Percentiles rank a stretch among this genome's conserved stretches.
Conservation (phyloP, 805 yeast species). For the Hanseniaspora pseudoguilliermondii region DNA sequence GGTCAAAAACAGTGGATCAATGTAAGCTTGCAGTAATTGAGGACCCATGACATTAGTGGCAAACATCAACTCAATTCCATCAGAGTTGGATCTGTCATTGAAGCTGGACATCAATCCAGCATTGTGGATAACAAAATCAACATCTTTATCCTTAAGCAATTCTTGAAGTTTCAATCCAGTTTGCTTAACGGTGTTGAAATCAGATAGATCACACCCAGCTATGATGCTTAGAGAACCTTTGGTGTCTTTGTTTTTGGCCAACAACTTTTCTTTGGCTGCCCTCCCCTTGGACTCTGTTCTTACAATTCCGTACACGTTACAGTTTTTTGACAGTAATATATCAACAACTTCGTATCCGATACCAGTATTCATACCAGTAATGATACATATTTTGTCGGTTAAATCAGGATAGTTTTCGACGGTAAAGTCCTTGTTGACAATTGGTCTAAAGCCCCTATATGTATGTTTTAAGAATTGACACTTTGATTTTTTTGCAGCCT, state of each 20-base stretch:
- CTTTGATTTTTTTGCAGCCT: constrained; percentile 20
- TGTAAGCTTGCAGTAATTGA: constrained; percentile 28
- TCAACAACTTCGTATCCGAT: constrained; percentile 25
- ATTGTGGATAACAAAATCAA: constrained; percentile 28
- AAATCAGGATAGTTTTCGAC: constrained; percentile 29
- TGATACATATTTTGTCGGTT: constrained; percentile 29
- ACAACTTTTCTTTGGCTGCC: constrained; percentile 23
- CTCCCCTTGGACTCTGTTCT: constrained; percentile 28
- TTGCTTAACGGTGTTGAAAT: constrained; percentile 27
- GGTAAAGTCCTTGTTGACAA: constrained; percentile 21
- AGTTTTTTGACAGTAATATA: constrained; percentile 25
- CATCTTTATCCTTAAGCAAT: constrained; percentile 17
- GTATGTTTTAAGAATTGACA: constrained; percentile 15
- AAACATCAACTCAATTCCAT: constrained; percentile 30
- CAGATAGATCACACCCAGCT: constrained; percentile 29
- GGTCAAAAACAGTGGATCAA: constrained; percentile 28
- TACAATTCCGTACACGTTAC: constrained; percentile 25
- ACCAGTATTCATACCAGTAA: constrained; percentile 33
- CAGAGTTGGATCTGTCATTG: constrained; percentile 22
- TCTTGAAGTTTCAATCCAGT: constrained; percentile 21
- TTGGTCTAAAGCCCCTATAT: constrained; percentile 21
- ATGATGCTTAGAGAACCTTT: constrained; percentile 21
- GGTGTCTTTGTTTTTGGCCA: constrained; percentile 20
- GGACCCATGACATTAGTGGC: constrained; percentile 31
- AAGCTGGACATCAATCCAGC: constrained; percentile 29